A percentile compares a stretch with the other conserved stretches of the same genome.
Evolutionary conservation across 345 rosid genomes (phyloP).

Genomic region (Eucalyptus sp.): DNA sequence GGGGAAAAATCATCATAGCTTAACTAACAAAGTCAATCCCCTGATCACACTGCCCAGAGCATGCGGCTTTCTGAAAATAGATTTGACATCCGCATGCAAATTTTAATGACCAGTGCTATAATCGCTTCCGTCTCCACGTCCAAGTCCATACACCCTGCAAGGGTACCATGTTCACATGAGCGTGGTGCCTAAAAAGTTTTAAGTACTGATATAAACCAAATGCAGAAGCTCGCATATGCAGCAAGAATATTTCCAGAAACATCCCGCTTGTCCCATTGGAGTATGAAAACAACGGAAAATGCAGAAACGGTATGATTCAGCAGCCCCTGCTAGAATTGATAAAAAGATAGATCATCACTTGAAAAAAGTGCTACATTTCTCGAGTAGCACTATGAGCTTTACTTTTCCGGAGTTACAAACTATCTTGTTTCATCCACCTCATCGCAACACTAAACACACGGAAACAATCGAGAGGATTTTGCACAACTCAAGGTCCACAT

Average conservation of each 20-base stretch:
- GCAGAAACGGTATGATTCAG: background rate
- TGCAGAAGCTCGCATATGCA: background rate
- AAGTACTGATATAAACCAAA: background rate
- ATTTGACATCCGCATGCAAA: background rate
- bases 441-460: background rate
- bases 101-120: background rate
- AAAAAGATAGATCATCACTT: background rate
- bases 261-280: background rate
- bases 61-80: background rate
- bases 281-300: background rate
- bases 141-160: background rate
- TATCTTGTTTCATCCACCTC: background rate
- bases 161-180: background rate
- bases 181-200: background rate
- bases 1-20: background rate
- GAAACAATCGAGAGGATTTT: background rate
- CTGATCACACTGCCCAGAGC: background rate
- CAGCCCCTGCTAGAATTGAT: background rate
- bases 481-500: background rate
- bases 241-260: background rate
- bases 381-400: background rate
- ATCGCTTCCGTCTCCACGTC: background rate
- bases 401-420: background rate
- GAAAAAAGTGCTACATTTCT: background rate
- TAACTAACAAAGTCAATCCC: background rate